Base-by-base conservation (phyloP, 129 eudicot genomes). In the Apium graveolens region DNA sequence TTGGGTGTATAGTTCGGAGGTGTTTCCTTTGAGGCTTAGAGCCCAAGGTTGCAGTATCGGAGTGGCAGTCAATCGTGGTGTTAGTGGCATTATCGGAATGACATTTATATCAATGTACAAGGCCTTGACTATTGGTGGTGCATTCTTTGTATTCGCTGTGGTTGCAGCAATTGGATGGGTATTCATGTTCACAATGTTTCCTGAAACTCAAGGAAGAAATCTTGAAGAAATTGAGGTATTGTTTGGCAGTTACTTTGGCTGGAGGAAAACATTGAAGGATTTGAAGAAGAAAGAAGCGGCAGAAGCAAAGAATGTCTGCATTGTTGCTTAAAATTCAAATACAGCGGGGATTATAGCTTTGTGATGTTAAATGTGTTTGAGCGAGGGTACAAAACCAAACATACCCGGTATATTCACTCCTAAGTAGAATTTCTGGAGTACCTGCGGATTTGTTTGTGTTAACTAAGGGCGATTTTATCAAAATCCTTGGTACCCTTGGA, bases 111-210 rank as follows among this genome's bases (percentile, higher is more conserved):
- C 84, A 11, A 37, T 81, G 10, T 18, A 65, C 11, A 49, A 76
- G n/a, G 77, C 76, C 18, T 69, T 81, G 31, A 81, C 84, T 11
- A 81, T 79, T 1, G 84, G 84, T 35, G 84, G 84, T n/a, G 76
- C 80, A 24, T 81, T 81, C 77, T 76, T 76, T 38, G 13, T 81
- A 24, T 69, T 76, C 41, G 34, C 70, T 4, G 80, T 72, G 31
- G 18, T 76, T 35, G 81, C 84, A 4, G 55, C 21, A 26, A 44
- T 76, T 34, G 71, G 76, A 13, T 81, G 77, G 77, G 17, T 81
- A 14, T 81, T 81, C 78, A 68, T 81, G 55, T 76, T 35, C 55
- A 76, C 84, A 6, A 39, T 81, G 62, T 53, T 75, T 24, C 84
- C 80, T 11, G 84, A 81, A 73, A 81, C 84, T 2, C 84, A 81